Conservation (phyloP, 2,329 filamentous ascomycete species). For the Karstenula rhodostoma region DNA sequence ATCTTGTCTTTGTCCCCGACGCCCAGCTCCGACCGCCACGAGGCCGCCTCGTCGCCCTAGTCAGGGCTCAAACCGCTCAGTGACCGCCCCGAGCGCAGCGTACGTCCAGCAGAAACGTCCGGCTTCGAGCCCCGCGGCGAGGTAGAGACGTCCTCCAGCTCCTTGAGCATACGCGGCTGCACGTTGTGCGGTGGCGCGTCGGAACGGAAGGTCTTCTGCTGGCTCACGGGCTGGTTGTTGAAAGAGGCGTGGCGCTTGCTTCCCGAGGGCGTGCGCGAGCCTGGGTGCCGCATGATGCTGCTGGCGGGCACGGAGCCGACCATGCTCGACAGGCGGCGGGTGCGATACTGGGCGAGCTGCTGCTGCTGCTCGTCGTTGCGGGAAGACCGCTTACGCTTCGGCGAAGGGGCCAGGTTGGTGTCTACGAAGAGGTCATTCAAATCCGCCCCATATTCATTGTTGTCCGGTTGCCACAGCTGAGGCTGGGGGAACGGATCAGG, state of each 20-base stretch:
- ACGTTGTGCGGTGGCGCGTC: slow-evolving; percentile 12
- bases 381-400: slow-evolving; percentile 4
- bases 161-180: slow-evolving; percentile 9
- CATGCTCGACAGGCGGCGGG: slow-evolving; percentile 12
- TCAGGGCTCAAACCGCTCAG: neutral
- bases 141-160: neutral
- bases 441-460: neutral
- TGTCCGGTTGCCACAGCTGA: neutral
- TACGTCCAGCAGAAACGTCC: neutral
- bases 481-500: neutral
- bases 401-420: neutral
- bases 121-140: neutral
- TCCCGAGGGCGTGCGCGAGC: slow-evolving; percentile 1
- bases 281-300: slow-evolving; percentile 15
- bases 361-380: neutral
- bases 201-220: slow-evolving; percentile 11
- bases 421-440: neutral
- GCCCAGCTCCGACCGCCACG: neutral
- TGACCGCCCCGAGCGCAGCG: slow-evolving; percentile 7
- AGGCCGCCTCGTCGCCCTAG: neutral
- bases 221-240: slow-evolving; percentile 14
- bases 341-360: neutral
- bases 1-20: neutral
- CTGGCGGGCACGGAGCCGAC: neutral
- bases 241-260: slow-evolving; percentile 16